phyloP scores from a whole-genome alignment of 2,329 filamentous ascomycete species.

The Aspergillus fischeri region DNA sequence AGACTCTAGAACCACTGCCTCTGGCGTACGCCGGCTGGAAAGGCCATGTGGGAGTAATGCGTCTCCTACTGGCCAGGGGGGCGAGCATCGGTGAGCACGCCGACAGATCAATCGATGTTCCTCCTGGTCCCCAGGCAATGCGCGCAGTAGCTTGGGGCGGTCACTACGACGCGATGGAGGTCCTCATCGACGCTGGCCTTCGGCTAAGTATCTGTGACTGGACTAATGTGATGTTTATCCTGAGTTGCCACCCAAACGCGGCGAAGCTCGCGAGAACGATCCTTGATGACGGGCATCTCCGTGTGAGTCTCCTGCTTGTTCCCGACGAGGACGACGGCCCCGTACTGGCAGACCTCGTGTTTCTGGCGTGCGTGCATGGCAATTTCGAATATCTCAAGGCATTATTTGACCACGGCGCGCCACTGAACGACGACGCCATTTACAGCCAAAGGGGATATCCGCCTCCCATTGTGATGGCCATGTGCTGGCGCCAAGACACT shows the following conservation, averaged over 20 bases:
- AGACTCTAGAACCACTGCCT: neutral
- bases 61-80: neutral
- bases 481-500: neutral
- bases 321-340: neutral
- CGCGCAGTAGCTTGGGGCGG: conserved; percentile 1
- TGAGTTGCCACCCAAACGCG: neutral
- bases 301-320: neutral
- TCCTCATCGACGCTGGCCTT: neutral
- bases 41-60: neutral
- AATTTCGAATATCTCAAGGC: neutral
- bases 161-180: neutral
- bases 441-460: neutral
- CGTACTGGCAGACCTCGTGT: neutral
- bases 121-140: neutral
- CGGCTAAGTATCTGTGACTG: neutral
- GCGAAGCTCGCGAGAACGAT: neutral
- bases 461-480: neutral
- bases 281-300: neutral
- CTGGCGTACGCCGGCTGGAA: neutral
- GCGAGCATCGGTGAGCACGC: neutral
- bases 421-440: neutral
- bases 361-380: neutral
- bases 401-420: neutral
- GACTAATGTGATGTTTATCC: neutral
- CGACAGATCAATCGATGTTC: neutral